These are phyloP conservation scores for Houttuynia cordata DNA, from an alignment of 164 flowering plant species.

Conservation along the genomic window DNA sequence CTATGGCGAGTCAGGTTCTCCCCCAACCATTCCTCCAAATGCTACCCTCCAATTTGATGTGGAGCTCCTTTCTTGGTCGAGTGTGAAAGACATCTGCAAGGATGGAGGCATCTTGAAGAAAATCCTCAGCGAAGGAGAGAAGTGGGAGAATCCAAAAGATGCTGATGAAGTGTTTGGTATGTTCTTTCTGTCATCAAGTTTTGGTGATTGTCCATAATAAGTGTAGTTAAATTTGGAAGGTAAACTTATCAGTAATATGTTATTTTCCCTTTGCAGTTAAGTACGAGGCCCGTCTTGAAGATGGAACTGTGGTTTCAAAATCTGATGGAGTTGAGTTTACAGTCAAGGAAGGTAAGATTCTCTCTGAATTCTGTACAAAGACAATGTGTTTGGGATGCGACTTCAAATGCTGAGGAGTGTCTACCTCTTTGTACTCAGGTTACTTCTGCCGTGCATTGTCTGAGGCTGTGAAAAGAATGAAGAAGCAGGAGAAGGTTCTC, in stretches of 20 bases:
- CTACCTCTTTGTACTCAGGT: constrained; percentile 22
- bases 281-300: constrained; percentile 73
- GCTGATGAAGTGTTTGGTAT: constrained; percentile 89
- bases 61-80: constrained; percentile 82
- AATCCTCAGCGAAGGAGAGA: constrained; percentile 69
- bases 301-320: constrained; percentile 63
- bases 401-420: background rate
- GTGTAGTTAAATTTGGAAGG: no score
- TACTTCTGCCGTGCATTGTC: constrained; percentile 75
- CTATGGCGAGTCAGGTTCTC: constrained; percentile 78
- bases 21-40: constrained; percentile 90
- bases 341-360: constrained; percentile 54
- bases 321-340: constrained; percentile 64
- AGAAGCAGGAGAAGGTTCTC: constrained; percentile 78
- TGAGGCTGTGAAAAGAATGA: constrained; percentile 89
- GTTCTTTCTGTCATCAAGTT: no score
- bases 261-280: constrained; percentile 42
- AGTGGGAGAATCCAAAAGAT: constrained; percentile 97
- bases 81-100: constrained; percentile 92
- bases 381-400: background rate
- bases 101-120: constrained; percentile 96
- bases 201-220: no score
- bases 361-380: background rate
- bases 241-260: background rate
- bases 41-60: constrained; percentile 93